Percentiles rank a stretch among this genome's conserved stretches.
These are phyloP conservation scores for Ramicandelaber brevisporus DNA, from an alignment of 192 early-diverging fungal genomes.

Conservation along the genomic window DNA sequence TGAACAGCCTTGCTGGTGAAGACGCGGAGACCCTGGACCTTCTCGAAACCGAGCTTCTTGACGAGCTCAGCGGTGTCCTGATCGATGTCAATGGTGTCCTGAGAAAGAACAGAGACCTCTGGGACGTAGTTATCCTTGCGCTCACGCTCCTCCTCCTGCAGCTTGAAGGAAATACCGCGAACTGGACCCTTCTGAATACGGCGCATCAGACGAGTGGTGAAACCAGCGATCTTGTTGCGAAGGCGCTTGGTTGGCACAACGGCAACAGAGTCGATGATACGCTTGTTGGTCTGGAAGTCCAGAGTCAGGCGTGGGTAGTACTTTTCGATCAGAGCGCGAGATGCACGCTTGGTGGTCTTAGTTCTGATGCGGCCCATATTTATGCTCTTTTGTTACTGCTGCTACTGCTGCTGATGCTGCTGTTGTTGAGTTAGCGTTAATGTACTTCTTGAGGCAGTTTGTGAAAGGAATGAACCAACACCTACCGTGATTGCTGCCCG, in stretches of 20 bases:
- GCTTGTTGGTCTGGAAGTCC: conserved; percentile 99
- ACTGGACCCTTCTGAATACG: conserved; percentile 97
- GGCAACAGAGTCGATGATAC: conserved; percentile 89
- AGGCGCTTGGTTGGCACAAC: conserved; percentile 97
- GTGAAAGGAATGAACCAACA: too few relatives aligned
- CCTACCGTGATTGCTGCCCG: too few relatives aligned
- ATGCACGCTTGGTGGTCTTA: conserved; percentile 99
- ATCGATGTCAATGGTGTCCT: conserved; percentile 80
- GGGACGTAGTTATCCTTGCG: conserved; percentile 99
- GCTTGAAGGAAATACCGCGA: conserved; percentile 99
- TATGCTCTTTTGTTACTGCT: too few relatives aligned
- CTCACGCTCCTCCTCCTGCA: conserved; percentile 99
- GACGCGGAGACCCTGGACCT: conserved; percentile 58
- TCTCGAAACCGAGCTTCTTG: conserved; percentile 91
- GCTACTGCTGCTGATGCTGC: too few relatives aligned
- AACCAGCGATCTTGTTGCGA: conserved; percentile 99
- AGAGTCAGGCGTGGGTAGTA: conserved; percentile 98
- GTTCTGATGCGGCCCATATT: conserved; percentile 85
- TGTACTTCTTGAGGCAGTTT: too few relatives aligned
- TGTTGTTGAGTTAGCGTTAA: too few relatives aligned
- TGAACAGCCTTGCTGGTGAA: conserved; percentile 14
- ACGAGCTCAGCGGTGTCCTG: conserved; percentile 84
- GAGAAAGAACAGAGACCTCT: conserved; percentile 87
- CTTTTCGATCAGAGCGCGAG: conserved; percentile 99
- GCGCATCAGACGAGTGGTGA: conserved; percentile 99